phyloP scores from a whole-genome alignment of 2,329 filamentous ascomycete species.

The Fusarium sp. region DNA sequence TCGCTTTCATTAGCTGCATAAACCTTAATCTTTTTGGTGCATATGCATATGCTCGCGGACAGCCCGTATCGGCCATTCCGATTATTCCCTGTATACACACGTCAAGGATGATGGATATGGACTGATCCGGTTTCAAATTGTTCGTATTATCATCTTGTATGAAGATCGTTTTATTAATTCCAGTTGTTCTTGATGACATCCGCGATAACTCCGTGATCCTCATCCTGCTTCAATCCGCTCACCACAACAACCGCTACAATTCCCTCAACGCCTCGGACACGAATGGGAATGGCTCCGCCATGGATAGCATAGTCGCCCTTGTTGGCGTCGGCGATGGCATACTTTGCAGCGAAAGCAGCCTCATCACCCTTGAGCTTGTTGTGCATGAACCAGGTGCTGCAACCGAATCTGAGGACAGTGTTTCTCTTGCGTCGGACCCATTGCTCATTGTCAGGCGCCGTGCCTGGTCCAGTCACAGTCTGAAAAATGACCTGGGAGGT shows the following conservation, averaged over 20 bases:
- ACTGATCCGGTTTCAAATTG: conserved; percentile 7
- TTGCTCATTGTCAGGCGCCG: conserved; percentile 76
- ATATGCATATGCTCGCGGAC: conserved; percentile 14
- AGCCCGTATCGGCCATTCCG: conserved; percentile 10
- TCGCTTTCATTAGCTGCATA: conserved; percentile 40
- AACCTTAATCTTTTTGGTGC: conserved; percentile 32
- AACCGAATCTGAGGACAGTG: conserved; percentile 77
- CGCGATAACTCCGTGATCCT: conserved; percentile 82
- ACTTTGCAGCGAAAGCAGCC: conserved; percentile 72
- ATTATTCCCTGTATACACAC: not conserved
- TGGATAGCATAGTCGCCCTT: conserved; percentile 78
- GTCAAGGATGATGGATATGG: not conserved
- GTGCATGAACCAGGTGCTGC: conserved; percentile 77
- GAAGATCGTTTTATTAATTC: conserved; percentile 38
- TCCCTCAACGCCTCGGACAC: conserved; percentile 79
- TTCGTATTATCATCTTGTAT: not conserved
- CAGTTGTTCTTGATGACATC: conserved; percentile 72
- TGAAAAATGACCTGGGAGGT: conserved; percentile 76
- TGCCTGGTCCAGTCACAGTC: conserved; percentile 73
- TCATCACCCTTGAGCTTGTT: conserved; percentile 76
- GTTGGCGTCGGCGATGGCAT: conserved; percentile 68
- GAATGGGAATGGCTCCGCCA: conserved; percentile 80
- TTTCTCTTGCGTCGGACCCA: conserved; percentile 79
- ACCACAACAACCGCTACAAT: conserved; percentile 81
- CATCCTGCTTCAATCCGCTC: conserved; percentile 79